Evolutionary conservation across 2,329 filamentous ascomycete species (phyloP).

Genomic region (Penicillium sp.): DNA sequence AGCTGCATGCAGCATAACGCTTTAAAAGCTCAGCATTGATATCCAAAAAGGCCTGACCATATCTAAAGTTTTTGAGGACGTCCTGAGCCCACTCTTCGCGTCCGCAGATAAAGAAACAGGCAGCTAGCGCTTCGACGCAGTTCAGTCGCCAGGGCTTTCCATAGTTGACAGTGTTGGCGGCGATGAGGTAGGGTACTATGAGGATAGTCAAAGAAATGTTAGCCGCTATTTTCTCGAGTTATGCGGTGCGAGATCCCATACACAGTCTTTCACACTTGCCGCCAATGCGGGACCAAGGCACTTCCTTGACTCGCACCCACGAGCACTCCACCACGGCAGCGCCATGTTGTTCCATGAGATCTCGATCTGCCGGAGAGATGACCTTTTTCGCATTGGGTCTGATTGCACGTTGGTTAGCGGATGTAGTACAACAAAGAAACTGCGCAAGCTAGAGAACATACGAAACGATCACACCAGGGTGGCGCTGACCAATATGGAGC

Average conservation of each 20-base stretch:
- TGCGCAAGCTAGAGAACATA: conserved; percentile 35
- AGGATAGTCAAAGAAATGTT: neutral
- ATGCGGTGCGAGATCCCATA: conserved; percentile 33
- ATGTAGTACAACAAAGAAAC: neutral
- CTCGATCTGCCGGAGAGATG: conserved; percentile 79
- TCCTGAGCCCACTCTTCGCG: conserved; percentile 88
- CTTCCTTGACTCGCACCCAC: conserved; percentile 89
- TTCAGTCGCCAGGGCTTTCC: conserved; percentile 94
- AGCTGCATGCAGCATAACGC: conserved; percentile 80
- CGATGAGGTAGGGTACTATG: conserved; percentile 85
- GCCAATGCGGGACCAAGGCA: conserved; percentile 88
- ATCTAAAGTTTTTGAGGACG: conserved; percentile 81
- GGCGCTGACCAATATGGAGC: conserved; percentile 87
- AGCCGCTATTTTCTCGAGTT: neutral
- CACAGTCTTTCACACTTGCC: conserved; percentile 85
- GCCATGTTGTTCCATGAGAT: conserved; percentile 82
- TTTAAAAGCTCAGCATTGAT: conserved; percentile 86
- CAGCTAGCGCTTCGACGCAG: conserved; percentile 92
- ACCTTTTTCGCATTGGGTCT: conserved; percentile 85
- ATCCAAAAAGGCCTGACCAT: conserved; percentile 84
- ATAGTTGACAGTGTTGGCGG: conserved; percentile 97
- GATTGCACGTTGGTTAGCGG: conserved; percentile 4
- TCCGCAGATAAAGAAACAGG: conserved; percentile 91
- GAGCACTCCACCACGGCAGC: conserved; percentile 97
- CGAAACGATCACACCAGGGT: conserved; percentile 89